Conservation (phyloP, 352 stramenopile genomes). For the Phytophthora capsici region DNA sequence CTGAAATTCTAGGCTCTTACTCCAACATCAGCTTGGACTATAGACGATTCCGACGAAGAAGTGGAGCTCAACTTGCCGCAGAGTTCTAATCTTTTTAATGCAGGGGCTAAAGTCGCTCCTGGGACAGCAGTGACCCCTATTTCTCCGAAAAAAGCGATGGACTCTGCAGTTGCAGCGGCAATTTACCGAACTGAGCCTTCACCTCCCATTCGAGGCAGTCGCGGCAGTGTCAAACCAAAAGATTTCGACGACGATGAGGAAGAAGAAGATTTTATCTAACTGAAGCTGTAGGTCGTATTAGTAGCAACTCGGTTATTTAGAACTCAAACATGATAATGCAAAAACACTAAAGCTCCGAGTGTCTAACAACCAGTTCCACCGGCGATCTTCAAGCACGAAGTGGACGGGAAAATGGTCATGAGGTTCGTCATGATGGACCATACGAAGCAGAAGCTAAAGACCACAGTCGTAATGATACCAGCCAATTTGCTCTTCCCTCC, state of each 20-base stretch:
- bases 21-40: slow-evolving; percentile 78
- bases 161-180: slow-evolving; percentile 25
- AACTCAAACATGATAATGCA: slow-evolving; percentile 16
- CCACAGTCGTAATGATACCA: slow-evolving; percentile 43
- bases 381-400: slow-evolving; percentile 48
- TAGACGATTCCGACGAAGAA: slow-evolving; percentile 83
- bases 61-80: slow-evolving; percentile 73
- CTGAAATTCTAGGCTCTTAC: slow-evolving; percentile 62
- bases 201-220: slow-evolving; percentile 29
- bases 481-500: slow-evolving; percentile 43
- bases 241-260: slow-evolving; percentile 61
- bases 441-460: slow-evolving; percentile 50
- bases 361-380: slow-evolving; percentile 43
- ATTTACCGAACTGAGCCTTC: slow-evolving; percentile 30
- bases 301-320: slow-evolving; percentile 23
- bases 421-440: slow-evolving; percentile 61
- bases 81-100: slow-evolving; percentile 29
- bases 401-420: slow-evolving; percentile 50
- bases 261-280: slow-evolving; percentile 75
- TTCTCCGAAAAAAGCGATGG: slow-evolving; percentile 22
- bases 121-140: slow-evolving; percentile 12
- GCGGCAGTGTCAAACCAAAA: slow-evolving; percentile 22
- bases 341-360: slow-evolving; percentile 21
- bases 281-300: slow-evolving; percentile 6
- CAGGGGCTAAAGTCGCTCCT: slow-evolving; percentile 30